phyloP scores from a whole-genome alignment of 495 filamentous ascomycete species.

The Lasiosphaeris hirsuta region DNA sequence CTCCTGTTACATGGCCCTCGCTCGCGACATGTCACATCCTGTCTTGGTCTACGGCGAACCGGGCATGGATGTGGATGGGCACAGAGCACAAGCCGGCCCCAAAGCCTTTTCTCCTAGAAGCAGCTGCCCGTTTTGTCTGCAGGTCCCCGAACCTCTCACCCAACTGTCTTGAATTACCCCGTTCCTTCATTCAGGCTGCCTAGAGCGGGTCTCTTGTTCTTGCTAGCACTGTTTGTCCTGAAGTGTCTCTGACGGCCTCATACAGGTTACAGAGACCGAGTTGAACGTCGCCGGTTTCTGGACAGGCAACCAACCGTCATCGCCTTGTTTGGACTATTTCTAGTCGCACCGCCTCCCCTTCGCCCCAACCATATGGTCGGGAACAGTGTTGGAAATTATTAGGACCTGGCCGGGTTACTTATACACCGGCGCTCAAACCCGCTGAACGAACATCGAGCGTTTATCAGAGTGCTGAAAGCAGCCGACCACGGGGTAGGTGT shows the following conservation, averaged over 20 bases:
- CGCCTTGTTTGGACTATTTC: not conserved
- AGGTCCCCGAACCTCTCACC: slow-evolving; percentile 14
- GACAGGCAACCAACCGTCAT: not conserved
- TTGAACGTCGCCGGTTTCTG: not conserved
- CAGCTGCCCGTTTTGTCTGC: slow-evolving; percentile 16
- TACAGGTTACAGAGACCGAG: slow-evolving; percentile 8
- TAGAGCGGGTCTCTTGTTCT: not conserved
- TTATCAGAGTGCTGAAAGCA: too few species aligned
- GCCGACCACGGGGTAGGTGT: too few species aligned
- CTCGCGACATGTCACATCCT: too few species aligned
- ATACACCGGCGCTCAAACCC: not conserved
- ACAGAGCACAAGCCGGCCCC: too few species aligned
- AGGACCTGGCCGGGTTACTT: not conserved
- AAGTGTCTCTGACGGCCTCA: slow-evolving; percentile 13
- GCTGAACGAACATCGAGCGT: not conserved
- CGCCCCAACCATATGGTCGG: not conserved
- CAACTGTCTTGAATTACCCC: slow-evolving; percentile 12
- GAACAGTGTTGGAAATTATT: not conserved
- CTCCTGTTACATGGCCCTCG: too few species aligned
- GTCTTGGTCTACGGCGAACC: too few species aligned
- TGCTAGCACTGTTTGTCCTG: not conserved
- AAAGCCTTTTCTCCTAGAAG: not conserved
- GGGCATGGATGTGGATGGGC: too few species aligned
- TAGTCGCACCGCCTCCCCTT: not conserved
- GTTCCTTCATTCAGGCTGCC: slow-evolving; percentile 6